Evolutionary conservation across 805 yeast species (phyloP).

Genomic region (Blastobotrys muscicola): DNA sequence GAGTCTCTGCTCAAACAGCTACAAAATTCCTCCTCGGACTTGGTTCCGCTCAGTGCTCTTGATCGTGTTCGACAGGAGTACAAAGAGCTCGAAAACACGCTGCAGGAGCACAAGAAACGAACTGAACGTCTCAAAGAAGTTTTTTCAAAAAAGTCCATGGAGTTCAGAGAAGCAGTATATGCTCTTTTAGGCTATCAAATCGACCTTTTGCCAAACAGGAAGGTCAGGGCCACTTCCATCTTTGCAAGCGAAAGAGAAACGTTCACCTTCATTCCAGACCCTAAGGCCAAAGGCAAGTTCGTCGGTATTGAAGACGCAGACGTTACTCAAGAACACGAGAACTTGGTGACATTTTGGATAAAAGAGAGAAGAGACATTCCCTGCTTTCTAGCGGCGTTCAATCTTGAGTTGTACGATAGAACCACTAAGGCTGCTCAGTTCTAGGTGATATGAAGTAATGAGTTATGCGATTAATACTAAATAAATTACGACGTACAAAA

Average conservation of each 20-base stretch:
- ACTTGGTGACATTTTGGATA: conserved; percentile 57
- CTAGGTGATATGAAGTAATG: background rate
- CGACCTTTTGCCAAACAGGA: conserved; percentile 51
- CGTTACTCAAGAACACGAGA: conserved; percentile 33
- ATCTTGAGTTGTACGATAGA: conserved; percentile 52
- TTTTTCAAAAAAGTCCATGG: conserved; percentile 57
- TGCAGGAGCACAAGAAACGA: conserved; percentile 17
- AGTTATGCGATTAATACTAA: too few species aligned
- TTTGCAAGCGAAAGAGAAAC: conserved; percentile 35
- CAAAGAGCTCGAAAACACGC: conserved; percentile 25
- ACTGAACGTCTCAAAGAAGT: conserved; percentile 36
- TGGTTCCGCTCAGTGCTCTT: conserved; percentile 53
- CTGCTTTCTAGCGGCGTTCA: conserved; percentile 68
- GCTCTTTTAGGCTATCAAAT: conserved; percentile 63
- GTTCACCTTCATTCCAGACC: conserved; percentile 43
- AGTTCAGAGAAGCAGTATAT: conserved; percentile 58
- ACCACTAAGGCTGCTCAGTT: conserved; percentile 16
- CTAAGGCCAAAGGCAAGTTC: conserved; percentile 45
- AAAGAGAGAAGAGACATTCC: conserved; percentile 60
- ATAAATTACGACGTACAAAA: too few species aligned
- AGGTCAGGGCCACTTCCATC: conserved; percentile 46
- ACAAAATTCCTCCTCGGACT: conserved; percentile 16
- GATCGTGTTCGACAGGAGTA: conserved; percentile 52
- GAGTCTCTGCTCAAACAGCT: conserved; percentile 34
- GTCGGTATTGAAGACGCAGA: conserved; percentile 21